These are phyloP conservation scores for Boletus insuetus DNA, from an alignment of 768 basidiomycete species.

Conservation along the genomic window DNA sequence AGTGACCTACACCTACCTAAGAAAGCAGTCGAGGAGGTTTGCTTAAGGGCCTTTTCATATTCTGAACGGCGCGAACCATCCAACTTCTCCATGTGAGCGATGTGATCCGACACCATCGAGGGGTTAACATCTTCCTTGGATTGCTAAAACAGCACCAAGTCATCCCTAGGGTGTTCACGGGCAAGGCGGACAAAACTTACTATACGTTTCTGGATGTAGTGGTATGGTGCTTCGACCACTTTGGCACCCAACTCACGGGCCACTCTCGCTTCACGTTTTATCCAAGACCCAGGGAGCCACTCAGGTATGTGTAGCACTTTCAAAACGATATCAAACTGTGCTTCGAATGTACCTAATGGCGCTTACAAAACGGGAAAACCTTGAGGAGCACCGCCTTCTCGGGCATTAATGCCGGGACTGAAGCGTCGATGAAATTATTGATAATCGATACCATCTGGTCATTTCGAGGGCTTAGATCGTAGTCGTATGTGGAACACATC, in stretches of 20 bases:
- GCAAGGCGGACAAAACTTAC: background rate
- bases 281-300: constrained; percentile 21
- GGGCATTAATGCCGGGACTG: constrained; percentile 2
- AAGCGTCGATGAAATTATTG: constrained; percentile 8
- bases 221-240: constrained; percentile 16
- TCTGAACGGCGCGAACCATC: background rate
- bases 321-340: background rate
- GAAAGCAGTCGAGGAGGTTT: constrained; percentile 11
- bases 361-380: constrained; percentile 19
- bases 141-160: background rate
- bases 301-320: constrained; percentile 28
- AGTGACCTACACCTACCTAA: constrained; percentile 13
- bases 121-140: constrained; percentile 1
- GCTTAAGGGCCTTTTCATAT: constrained; percentile 19
- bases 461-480: constrained; percentile 13
- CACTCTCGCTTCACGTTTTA: constrained; percentile 12
- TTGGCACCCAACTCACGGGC: constrained; percentile 4
- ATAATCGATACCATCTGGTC: constrained; percentile 18
- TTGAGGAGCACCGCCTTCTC: constrained; percentile 15
- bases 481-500: constrained; percentile 17
- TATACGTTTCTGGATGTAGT: constrained; percentile 9
- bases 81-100: constrained; percentile 8
- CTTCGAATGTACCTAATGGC: background rate
- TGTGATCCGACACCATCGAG: constrained; percentile 16
- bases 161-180: background rate